Evolutionary conservation across 1,139 yeast species (phyloP), one percentile per base, ranked within the genome.

Genomic region (Geotrichum restrictum): DNA sequence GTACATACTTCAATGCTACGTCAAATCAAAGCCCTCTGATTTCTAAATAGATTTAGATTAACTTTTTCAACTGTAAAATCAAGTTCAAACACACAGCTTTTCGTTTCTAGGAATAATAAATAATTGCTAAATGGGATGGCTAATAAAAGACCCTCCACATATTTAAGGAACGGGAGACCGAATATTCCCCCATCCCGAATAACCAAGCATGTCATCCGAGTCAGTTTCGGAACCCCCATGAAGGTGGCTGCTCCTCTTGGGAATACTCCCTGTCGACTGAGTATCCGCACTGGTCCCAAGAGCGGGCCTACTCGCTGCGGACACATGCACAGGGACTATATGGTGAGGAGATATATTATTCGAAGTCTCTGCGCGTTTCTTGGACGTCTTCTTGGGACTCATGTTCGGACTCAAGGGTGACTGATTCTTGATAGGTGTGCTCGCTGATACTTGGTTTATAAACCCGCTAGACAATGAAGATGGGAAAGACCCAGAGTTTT

Each of bases 151-250:
- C 29, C 29, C 8, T 24, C 29, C 29, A 24, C 29, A 24, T 24
- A 24, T 16, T 38, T 6, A 40, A 24, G 32, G 24, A n/a, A 22
- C 24, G 13, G 16, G 4, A 13, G 42, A 16, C 10, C 29, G 44
- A 6, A 47, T 46, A 18, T 37, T 51, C n/a, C 34, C 32, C 51
- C 51, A 51, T 11, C 51, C 54, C 5, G 50, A 36, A 36, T 51
- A 42, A 8, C 48, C 54, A 19, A 51, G 48, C 50, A 48, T 46
- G 31, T 45, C 49, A 2, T 50, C 53, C 19, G 49, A 31, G 19
- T 50, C 40, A 16, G 13, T 34, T 34, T 34, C 37, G 8, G 37
- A 16, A 2, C 19, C 19, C 5, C 37, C 37, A n/a, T 34, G 37
- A 7, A 34, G 2, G n/a, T 11, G 18, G 11, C 10, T 37, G 13